These are phyloP conservation scores for Solanum appendiculatum DNA, from an alignment of 257 asterid species.

Conservation along the genomic window DNA sequence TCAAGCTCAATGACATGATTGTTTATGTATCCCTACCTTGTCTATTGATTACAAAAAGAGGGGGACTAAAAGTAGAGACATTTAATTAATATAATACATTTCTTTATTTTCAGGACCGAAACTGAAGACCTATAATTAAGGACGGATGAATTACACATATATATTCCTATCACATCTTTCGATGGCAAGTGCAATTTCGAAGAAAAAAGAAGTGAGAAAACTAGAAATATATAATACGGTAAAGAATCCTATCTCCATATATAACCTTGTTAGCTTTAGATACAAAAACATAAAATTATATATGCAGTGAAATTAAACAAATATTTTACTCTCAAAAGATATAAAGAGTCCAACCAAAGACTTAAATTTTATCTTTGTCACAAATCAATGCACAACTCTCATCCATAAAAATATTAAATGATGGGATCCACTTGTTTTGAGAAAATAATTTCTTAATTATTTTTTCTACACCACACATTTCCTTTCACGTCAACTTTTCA, in stretches of 20 bases:
- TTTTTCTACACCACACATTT: too few relatives aligned
- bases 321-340: neutral
- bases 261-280: neutral
- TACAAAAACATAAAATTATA: neutral
- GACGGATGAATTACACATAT: neutral
- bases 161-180: neutral
- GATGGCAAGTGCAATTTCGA: neutral
- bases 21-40: neutral
- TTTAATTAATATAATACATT: too few relatives aligned
- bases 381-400: neutral
- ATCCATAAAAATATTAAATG: neutral
- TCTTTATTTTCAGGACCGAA: too few relatives aligned
- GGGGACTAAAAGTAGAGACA: neutral
- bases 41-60: neutral
- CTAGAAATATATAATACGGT: neutral
- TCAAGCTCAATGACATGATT: neutral
- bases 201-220: neutral
- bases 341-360: neutral
- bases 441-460: too few relatives aligned
- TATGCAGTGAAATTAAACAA: neutral
- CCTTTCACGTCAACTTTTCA: too few relatives aligned
- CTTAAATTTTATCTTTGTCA: neutral
- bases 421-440: too few relatives aligned
- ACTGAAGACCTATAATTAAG: too few relatives aligned
- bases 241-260: neutral